These are phyloP conservation scores for Penicillium decumbens DNA, from an alignment of 2,329 filamentous ascomycete genomes.

Conservation along the genomic window DNA sequence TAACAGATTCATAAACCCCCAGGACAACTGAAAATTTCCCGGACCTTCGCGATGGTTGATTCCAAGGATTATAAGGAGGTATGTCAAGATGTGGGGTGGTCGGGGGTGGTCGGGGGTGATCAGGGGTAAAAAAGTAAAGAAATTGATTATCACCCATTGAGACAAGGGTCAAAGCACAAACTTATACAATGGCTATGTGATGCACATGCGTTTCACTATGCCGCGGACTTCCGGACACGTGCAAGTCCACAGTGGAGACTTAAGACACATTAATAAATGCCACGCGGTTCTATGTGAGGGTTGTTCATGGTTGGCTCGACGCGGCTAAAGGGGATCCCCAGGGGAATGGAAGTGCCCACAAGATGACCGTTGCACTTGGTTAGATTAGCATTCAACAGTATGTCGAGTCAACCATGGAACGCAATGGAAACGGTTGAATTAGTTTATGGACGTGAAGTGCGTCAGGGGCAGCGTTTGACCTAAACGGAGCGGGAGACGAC, in stretches of 20 bases:
- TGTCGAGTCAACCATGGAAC: background rate
- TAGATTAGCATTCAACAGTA: background rate
- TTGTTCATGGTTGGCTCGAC: background rate
- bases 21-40: no score
- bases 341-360: background rate
- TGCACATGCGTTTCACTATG: background rate
- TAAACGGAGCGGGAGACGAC: background rate
- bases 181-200: background rate
- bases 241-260: background rate
- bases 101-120: no score
- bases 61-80: no score
- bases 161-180: no score
- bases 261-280: background rate
- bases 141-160: no score
- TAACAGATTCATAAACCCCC: background rate
- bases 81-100: no score
- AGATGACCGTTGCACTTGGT: background rate
- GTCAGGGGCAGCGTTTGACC: background rate
- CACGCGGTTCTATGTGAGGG: background rate
- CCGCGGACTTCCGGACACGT: background rate
- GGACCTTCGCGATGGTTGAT: no score
- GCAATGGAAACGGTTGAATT: background rate
- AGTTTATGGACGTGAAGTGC: background rate
- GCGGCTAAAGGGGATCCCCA: background rate
- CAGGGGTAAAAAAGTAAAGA: no score